Base-by-base conservation (phyloP, 2,329 filamentous ascomycete genomes). In the Cytospora schulzeri region DNA sequence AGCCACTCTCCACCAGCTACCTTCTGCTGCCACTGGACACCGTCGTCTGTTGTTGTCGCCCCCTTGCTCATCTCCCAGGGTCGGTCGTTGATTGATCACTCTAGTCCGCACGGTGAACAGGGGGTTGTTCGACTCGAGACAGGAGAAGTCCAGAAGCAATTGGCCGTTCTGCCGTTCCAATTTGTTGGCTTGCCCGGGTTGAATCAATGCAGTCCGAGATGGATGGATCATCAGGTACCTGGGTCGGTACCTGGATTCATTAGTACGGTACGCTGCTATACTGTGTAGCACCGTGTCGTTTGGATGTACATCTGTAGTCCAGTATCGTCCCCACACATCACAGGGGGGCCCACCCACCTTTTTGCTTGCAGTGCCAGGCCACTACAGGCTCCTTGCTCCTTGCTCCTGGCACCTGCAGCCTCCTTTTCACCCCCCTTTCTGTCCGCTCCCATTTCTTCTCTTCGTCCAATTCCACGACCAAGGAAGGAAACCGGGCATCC, bases 321-420 rank as follows among this genome's bases (percentile, higher is more conserved):
- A n/a, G 41, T 41, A 41, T 19, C 14, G 19, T n/a, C 41, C 41
- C 41, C 41, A 22, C 45, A 48, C 2, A n/a, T 9, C 22, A 48
- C 45, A 19, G 38, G 45, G n/a, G 41, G 45, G 45, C 45, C 45
- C 45, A 48, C n/a, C 45, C 22, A 48, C n/a, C 45, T 48, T 22
- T 48, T 24, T 12, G 45, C 45, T 19, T 48, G 45, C 45, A 48
- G 45, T 48, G n/a, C 45, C 45, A 48, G 45, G 11, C 45, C 45
- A 48, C 8, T 48, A 24, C 8, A 3, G 4, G 45, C 45, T 48
- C 45, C 45, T 24, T 48, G 45, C 45, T 48, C 41, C 41, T 48
- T 22, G 19, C 62, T 65, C 65, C 65, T 67, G 65, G 65, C 65
- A 67, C 55, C 58, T 65, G 65, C 65, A 67, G 65, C 58, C 65